Percentiles rank a stretch among this genome's conserved stretches.
phyloP scores from a whole-genome alignment of 1,284 basidiomycete species.

The Ganoderma meredithae region DNA sequence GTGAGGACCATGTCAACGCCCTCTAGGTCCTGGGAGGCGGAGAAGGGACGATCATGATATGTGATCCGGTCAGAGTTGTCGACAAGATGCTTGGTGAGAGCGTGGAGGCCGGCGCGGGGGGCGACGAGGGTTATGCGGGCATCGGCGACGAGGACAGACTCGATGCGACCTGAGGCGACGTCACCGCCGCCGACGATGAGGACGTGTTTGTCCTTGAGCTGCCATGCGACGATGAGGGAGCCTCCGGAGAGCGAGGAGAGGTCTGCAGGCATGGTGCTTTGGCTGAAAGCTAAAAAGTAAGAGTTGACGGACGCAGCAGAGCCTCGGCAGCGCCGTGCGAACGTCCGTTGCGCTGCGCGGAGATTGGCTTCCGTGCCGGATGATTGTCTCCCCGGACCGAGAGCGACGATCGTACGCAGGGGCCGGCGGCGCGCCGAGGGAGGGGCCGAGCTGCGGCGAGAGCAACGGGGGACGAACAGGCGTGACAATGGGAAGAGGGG shows the following conservation, averaged over 20 bases:
- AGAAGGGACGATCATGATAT: conserved; percentile 75
- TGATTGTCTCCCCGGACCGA: conserved; percentile 24
- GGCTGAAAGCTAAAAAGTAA: not conserved
- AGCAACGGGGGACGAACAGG: not conserved
- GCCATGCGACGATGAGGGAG: conserved; percentile 88
- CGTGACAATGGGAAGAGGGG: conserved; percentile 7
- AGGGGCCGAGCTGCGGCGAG: conserved; percentile 1
- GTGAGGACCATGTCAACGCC: conserved; percentile 92
- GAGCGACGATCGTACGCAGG: conserved; percentile 23
- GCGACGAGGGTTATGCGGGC: conserved; percentile 69
- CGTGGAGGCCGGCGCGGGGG: conserved; percentile 68
- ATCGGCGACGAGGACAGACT: conserved; percentile 71
- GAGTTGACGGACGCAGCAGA: not conserved
- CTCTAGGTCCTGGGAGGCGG: conserved; percentile 61
- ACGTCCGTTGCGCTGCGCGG: conserved; percentile 1
- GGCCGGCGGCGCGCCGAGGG: conserved; percentile 3
- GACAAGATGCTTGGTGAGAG: conserved; percentile 62
- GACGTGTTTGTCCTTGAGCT: conserved; percentile 82
- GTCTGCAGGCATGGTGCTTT: conserved; percentile 29
- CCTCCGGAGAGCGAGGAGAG: conserved; percentile 51
- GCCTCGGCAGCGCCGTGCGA: not conserved
- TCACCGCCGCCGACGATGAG: conserved; percentile 92
- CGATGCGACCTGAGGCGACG: conserved; percentile 82
- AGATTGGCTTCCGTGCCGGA: conserved; percentile 12
- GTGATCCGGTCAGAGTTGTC: conserved; percentile 64